These are phyloP conservation scores for Cinchona pubescens DNA, from an alignment of 257 asterid species.

Conservation along the genomic window DNA sequence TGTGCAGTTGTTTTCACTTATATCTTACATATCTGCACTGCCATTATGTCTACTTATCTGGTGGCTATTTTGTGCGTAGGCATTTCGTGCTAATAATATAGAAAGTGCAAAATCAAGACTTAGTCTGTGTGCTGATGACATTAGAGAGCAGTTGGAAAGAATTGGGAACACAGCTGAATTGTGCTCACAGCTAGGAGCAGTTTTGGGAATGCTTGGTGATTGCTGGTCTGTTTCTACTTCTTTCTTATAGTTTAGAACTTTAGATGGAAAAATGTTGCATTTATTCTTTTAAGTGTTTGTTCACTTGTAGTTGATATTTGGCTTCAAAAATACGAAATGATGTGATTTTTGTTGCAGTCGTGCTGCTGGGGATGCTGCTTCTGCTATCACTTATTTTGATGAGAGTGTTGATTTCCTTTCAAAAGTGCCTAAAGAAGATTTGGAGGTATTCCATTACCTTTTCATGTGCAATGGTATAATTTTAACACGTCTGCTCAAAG, in stretches of 20 bases:
- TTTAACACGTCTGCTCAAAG: neutral
- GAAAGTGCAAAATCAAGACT: constrained; percentile 94
- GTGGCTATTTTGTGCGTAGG: constrained; percentile 44
- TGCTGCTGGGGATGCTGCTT: constrained; percentile 69
- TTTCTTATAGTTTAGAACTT: constrained; percentile 15
- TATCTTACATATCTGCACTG: neutral
- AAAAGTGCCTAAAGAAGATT: constrained; percentile 72
- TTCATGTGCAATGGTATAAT: neutral
- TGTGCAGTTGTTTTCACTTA: neutral
- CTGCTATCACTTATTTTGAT: constrained; percentile 81
- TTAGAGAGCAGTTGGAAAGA: constrained; percentile 73
- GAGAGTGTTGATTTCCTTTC: constrained; percentile 75
- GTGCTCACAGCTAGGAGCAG: constrained; percentile 97
- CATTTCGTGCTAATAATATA: constrained; percentile 83
- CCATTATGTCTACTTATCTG: neutral
- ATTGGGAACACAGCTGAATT: constrained; percentile 73
- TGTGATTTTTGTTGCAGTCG: constrained; percentile 49
- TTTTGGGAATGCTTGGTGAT: constrained; percentile 95
- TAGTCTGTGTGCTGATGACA: constrained; percentile 76
- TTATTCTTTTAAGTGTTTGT: neutral
- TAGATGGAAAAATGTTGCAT: neutral
- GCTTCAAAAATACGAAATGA: neutral
- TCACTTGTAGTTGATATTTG: neutral
- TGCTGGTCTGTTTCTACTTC: constrained; percentile 62
- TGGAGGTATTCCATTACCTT: constrained; percentile 47